Percentiles rank a stretch among this genome's conserved stretches.
Evolutionary conservation across 495 filamentous ascomycete species (phyloP).

Genomic region (Astrocystis sublimbata): DNA sequence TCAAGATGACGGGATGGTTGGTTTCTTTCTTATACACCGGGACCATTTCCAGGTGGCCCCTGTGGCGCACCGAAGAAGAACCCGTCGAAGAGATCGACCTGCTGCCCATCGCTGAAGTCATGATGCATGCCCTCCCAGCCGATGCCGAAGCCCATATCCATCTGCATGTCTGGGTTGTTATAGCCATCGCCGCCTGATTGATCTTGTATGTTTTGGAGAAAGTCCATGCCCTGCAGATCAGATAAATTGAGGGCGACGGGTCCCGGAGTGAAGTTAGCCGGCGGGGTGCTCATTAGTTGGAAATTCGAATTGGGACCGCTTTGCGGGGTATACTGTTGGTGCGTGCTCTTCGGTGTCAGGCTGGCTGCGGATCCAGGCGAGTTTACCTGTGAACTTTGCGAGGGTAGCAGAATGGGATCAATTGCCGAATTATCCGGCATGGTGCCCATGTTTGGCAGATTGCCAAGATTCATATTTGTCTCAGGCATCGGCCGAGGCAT

Average conservation of each 20-base stretch:
- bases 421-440: conserved; percentile 46
- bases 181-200: conserved; percentile 32
- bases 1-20: background rate
- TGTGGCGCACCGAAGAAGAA: conserved; percentile 80
- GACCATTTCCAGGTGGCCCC: conserved; percentile 31
- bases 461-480: conserved; percentile 35
- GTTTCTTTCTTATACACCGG: conserved; percentile 13
- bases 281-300: conserved; percentile 27
- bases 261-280: conserved; percentile 23
- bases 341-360: conserved; percentile 27
- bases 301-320: conserved; percentile 28
- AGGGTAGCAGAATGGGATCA: conserved; percentile 48
- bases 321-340: conserved; percentile 25
- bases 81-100: conserved; percentile 84
- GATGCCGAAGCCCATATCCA: conserved; percentile 75
- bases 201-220: conserved; percentile 43
- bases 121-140: conserved; percentile 70
- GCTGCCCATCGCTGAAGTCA: conserved; percentile 76
- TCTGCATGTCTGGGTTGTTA: conserved; percentile 37
- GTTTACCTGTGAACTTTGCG: conserved; percentile 34
- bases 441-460: conserved; percentile 23
- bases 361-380: conserved; percentile 31
- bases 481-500: conserved; percentile 38
- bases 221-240: conserved; percentile 50
- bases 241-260: conserved; percentile 33